These are phyloP conservation scores for Oryza glumipatula DNA, from an alignment of 176 grass and related monocot genomes.

Conservation along the genomic window DNA sequence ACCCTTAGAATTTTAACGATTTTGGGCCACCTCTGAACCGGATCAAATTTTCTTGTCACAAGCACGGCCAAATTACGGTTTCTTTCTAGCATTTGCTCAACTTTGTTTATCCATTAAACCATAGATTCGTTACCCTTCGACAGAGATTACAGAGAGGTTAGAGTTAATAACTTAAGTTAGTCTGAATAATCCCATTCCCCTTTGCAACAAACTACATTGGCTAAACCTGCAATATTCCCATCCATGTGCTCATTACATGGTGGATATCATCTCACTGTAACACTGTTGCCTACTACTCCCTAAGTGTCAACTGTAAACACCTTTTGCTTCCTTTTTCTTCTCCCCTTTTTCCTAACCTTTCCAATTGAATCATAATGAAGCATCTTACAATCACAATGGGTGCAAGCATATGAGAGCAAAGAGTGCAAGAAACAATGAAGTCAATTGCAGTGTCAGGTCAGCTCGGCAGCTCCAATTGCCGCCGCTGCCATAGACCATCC, in stretches of 20 bases:
- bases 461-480: slow-evolving; percentile 2
- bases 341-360: slow-evolving; percentile 29
- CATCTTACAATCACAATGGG: slow-evolving; percentile 38
- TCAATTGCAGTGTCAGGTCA: not conserved
- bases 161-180: not conserved
- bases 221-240: slow-evolving; percentile 21
- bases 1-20: too few relatives aligned
- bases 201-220: slow-evolving; percentile 24
- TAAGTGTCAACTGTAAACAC: slow-evolving; percentile 19
- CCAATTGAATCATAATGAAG: slow-evolving; percentile 41
- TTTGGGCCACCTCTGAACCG: too few relatives aligned
- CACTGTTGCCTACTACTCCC: slow-evolving; percentile 30
- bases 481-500: slow-evolving; percentile 60
- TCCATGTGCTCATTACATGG: slow-evolving; percentile 35
- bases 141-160: not conserved
- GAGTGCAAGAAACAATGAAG: slow-evolving; percentile 1
- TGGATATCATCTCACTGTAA: slow-evolving; percentile 14
- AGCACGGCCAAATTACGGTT: too few relatives aligned
- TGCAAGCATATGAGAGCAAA: slow-evolving; percentile 31
- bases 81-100: not conserved
- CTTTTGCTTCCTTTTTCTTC: not conserved
- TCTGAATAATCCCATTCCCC: slow-evolving; percentile 12
- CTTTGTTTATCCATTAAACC: not conserved
- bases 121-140: not conserved
- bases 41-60: not conserved